Conservation (phyloP, 75 land plant genomes). For the Isoetes taiwanensis region DNA sequence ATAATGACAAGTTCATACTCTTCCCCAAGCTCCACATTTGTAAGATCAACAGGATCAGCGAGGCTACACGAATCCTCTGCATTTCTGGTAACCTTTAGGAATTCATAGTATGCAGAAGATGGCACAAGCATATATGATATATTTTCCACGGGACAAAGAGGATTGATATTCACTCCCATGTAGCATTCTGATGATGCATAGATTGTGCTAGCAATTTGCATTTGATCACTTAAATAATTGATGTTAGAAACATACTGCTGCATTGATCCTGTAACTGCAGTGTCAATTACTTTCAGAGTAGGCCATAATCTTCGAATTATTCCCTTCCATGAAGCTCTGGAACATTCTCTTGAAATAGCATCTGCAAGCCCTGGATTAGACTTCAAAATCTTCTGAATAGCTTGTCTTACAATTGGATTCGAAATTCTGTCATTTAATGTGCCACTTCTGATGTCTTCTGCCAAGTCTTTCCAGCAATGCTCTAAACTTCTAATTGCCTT, state of each 20-base stretch:
- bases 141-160: background rate
- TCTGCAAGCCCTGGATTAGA: background rate
- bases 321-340: background rate
- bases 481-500: background rate
- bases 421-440: background rate
- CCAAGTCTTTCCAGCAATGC: background rate
- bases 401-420: background rate
- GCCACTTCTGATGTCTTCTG: background rate
- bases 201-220: background rate
- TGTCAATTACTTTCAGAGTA: background rate
- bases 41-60: background rate
- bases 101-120: background rate
- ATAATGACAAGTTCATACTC: conserved; percentile 2
- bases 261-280: conserved; percentile 4
- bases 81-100: too few relatives aligned
- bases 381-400: background rate
- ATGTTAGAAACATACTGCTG: background rate
- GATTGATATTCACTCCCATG: background rate
- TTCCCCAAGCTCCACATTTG: background rate
- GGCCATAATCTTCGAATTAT: background rate
- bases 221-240: background rate
- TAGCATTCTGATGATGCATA: conserved; percentile 1
- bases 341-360: background rate
- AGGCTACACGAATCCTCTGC: background rate
- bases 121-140: background rate